phyloP scores from a whole-genome alignment of 2,329 filamentous ascomycete species.

The Colletotrichum sp. region DNA sequence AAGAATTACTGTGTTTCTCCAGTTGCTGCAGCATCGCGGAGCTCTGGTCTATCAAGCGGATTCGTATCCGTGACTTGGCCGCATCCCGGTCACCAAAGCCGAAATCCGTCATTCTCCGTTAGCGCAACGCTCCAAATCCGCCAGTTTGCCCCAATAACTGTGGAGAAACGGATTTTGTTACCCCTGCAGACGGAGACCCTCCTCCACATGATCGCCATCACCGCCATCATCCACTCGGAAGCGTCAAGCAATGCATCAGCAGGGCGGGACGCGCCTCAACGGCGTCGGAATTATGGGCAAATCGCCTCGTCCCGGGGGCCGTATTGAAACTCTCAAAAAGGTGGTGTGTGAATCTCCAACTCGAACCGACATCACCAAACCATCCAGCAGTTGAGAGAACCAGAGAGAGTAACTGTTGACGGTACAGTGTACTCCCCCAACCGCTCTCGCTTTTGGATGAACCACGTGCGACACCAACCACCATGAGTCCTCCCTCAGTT shows the following conservation, averaged over 20 bases:
- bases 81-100: accelerated
- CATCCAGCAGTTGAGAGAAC: background rate
- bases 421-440: background rate
- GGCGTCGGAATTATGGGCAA: slow-evolving; percentile 2
- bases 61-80: background rate
- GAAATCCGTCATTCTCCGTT: background rate
- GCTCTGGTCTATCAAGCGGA: background rate
- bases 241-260: background rate
- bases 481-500: slow-evolving; percentile 20
- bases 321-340: background rate
- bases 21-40: background rate
- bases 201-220: background rate
- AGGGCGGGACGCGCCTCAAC: background rate
- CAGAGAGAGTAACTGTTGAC: background rate
- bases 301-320: background rate
- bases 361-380: background rate
- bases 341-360: background rate
- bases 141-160: background rate
- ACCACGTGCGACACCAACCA: background rate
- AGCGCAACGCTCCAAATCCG: background rate
- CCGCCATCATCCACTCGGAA: background rate
- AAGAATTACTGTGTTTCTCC: background rate
- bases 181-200: slow-evolving; percentile 3
- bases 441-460: background rate
- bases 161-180: background rate